A percentile compares a stretch with the other conserved stretches of the same genome.
phyloP scores from a whole-genome alignment of 495 filamentous ascomycete species.

The Hyaloscypha finlandica region DNA sequence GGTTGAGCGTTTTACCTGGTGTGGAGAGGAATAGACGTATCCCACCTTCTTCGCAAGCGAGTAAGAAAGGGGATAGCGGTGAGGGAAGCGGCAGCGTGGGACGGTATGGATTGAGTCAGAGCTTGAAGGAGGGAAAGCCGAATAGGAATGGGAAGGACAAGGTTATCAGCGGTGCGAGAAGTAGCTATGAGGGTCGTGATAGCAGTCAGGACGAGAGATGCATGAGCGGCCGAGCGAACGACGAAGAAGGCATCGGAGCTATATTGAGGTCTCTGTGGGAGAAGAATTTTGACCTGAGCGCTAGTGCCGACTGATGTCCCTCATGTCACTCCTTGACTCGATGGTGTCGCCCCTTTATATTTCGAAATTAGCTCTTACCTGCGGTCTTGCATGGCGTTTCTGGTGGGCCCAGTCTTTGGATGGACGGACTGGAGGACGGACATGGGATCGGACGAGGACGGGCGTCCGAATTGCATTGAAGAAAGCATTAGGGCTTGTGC shows the following conservation, averaged over 20 bases:
- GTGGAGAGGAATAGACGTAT: conserved; percentile 48
- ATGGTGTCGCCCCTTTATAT: neutral
- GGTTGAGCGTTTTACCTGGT: conserved; percentile 52
- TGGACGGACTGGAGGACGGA: neutral
- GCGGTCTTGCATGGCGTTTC: conserved; percentile 20
- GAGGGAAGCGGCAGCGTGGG: conserved; percentile 32
- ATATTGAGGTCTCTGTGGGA: conserved; percentile 56
- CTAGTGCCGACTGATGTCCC: conserved; percentile 47
- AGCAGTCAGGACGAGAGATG: conserved; percentile 35
- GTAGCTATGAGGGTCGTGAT: conserved; percentile 41
- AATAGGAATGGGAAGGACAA: conserved; percentile 20
- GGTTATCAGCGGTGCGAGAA: conserved; percentile 20
- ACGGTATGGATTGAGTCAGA: conserved; percentile 44
- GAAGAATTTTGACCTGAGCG: conserved; percentile 51
- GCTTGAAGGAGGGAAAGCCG: conserved; percentile 33
- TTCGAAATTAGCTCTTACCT: neutral
- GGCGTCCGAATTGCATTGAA: neutral
- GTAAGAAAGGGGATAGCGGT: conserved; percentile 28
- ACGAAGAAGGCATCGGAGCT: conserved; percentile 46
- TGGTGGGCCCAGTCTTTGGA: neutral
- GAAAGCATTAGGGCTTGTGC: neutral
- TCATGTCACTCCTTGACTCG: conserved; percentile 8
- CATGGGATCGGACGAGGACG: neutral
- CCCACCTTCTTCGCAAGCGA: conserved; percentile 31
- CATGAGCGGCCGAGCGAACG: conserved; percentile 39